Evolutionary conservation across 805 yeast species (phyloP), one percentile per base, ranked within the genome.

Genomic region (Candida quercuum): DNA sequence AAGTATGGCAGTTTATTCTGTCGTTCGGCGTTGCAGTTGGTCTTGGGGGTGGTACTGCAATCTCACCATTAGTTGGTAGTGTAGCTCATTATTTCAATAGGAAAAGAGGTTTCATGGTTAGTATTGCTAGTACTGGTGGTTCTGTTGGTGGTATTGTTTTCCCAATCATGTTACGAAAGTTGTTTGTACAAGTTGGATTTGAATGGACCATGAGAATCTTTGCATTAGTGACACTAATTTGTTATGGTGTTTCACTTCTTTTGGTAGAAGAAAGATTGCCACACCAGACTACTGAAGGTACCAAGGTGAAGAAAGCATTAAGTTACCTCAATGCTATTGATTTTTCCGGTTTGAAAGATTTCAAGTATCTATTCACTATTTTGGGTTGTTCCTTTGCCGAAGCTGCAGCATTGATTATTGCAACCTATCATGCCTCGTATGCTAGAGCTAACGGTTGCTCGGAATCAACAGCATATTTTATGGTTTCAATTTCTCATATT

Each of bases 81-180:
- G 65, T 80, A 9, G 72, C 79, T 21, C 87, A 81, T 45, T 81
- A 84, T 74, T 81, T 81, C 50, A 62, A 67, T 36, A 63, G 55
- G 32, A 74, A 63, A 44, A 64, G 86, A 50, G 87, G 83, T 3
- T 58, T 66, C 37, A 81, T 78, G 17, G 57, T 60, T 8, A 73
- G 75, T 1, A 31, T 71, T 3, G 67, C 76, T 0, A 64, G 72
- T 6, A 62, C 66, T 18, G 80, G 80, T 28, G 79, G 78, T 3
- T 66, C 75, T 12, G 28, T 75, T 17, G 81, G 81, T 28, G 81
- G 80, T 24, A 62, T 71, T 42, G 41, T 71, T 12, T 73, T 75
- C 59, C 81, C 82, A 11, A 50, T 74, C 18, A 64, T 74, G 59
- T 59, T 77, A 40, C 61, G 75, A 40, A 57, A 62, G 20, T 55